Percentiles rank a stretch among this genome's conserved stretches.
phyloP scores from a whole-genome alignment of 2,329 filamentous ascomycete genomes.

The Arthrobotrys iridis region DNA sequence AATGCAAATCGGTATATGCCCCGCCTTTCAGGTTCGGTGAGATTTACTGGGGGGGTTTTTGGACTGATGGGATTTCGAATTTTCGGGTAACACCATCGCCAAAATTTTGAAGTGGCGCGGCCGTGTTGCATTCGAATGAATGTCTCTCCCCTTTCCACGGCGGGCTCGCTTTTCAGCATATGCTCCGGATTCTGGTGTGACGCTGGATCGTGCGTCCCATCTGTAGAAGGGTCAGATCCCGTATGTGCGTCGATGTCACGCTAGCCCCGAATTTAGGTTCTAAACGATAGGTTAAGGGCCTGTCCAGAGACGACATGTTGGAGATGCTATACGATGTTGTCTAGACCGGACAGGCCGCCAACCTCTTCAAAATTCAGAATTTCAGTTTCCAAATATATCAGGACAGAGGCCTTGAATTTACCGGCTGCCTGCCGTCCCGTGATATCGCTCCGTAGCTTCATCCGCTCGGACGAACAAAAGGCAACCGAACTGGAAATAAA shows the following conservation, averaged over 20 bases:
- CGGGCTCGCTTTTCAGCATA: conserved; percentile 50
- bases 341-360: background rate
- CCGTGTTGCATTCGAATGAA: conserved; percentile 25
- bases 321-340: background rate
- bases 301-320: background rate
- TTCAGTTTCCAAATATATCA: conserved; percentile 2
- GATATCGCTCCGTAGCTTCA: background rate
- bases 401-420: background rate
- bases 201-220: conserved; percentile 49
- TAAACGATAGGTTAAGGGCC: background rate
- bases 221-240: conserved; percentile 33
- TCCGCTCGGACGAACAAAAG: conserved; percentile 3
- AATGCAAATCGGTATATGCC: conserved; percentile 14
- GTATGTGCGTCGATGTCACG: conserved; percentile 17
- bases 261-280: conserved; percentile 8
- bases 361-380: background rate
- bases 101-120: conserved; percentile 27
- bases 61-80: conserved; percentile 7
- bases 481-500: conserved; percentile 11
- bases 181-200: conserved; percentile 51
- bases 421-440: conserved; percentile 13
- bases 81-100: conserved; percentile 47
- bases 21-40: too few species aligned
- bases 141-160: conserved; percentile 10
- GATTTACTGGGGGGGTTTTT: too few species aligned